A percentile compares a stretch with the other conserved stretches of the same genome.
Conservation (phyloP, 2,329 filamentous ascomycete genomes). For the Amesomyces nigricolor region DNA sequence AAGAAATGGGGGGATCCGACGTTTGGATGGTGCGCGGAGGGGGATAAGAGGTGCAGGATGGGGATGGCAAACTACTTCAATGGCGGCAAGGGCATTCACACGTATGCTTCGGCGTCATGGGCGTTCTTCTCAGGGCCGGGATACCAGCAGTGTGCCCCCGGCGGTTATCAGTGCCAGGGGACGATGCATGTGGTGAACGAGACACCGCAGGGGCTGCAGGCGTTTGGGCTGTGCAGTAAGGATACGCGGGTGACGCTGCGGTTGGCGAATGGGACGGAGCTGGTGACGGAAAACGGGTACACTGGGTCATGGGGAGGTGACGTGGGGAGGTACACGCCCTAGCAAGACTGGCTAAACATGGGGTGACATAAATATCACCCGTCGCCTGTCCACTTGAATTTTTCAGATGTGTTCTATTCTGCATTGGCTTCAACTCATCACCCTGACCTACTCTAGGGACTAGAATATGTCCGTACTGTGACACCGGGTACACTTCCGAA, state of each 20-base stretch:
- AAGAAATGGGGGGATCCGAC: constrained; percentile 38
- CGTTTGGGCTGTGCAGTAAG: constrained; percentile 40
- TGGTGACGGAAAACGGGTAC: constrained; percentile 12
- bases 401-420: too few species aligned
- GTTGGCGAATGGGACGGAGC: constrained; percentile 31
- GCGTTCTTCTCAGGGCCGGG: constrained; percentile 39
- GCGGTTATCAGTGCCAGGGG: constrained; percentile 32
- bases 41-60: constrained; percentile 39
- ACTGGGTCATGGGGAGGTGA: constrained; percentile 18
- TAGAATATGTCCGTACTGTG: too few species aligned
- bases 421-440: too few species aligned
- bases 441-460: too few species aligned
- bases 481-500: too few species aligned
- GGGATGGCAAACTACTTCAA: constrained; percentile 39
- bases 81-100: constrained; percentile 38
- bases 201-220: constrained; percentile 36
- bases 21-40: constrained; percentile 36
- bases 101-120: constrained; percentile 40
- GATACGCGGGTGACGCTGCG: constrained; percentile 33
- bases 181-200: constrained; percentile 37
- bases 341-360: not conserved
- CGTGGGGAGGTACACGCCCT: constrained; percentile 8
- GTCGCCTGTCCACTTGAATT: too few species aligned
- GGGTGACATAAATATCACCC: too few species aligned
- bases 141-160: constrained; percentile 34